Base-by-base conservation (phyloP, 352 stramenopile genomes). In the Pilasporangium apinafurcum region DNA sequence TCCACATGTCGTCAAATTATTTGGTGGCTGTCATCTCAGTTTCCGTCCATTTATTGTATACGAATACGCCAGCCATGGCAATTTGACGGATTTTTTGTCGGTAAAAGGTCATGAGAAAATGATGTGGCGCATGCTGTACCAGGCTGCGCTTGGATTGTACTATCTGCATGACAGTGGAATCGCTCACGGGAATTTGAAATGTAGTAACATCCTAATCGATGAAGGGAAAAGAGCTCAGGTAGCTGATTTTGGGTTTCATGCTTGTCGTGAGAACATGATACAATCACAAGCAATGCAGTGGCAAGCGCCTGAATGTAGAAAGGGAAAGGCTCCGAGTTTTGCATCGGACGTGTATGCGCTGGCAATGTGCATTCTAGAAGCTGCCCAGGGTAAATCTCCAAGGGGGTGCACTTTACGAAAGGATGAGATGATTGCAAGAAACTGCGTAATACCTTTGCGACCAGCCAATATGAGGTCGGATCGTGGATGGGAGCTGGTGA, bases 221-320 rank as follows among this genome's bases (percentile, higher is more conserved):
- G 41, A 45, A 5, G 51, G 76, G 18, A 60, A 70, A 4, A 52
- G 74, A 2, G 70, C 80, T 21, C 90, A 92, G 37, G 62, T 95
- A n/a, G 64, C 69, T 1, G 78, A 92, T 50, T 91, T 90, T 61
- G 75, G 77, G 8, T 47, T 60, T n/a, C n/a, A n/a, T n/a, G n/a
- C n/a, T n/a, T n/a, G n/a, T n/a, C n/a, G n/a, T n/a, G n/a, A n/a
- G n/a, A n/a, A n/a, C n/a, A n/a, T n/a, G n/a, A n/a, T n/a, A n/a
- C n/a, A n/a, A n/a, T n/a, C n/a, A n/a, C n/a, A n/a, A 24, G 49
- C 44, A 14, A 13, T 56, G 9, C 25, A 40, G 20, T 60, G 21
- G 22, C 12, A 56, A 17, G 52, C 46, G 13, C 52, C 52, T 4
- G 46, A 60, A 24, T 60, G 46, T 17, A 25, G 47, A 10, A 6